These are phyloP conservation scores for Nothophoma quercina DNA, from an alignment of 2,329 filamentous ascomycete genomes.

Conservation along the genomic window DNA sequence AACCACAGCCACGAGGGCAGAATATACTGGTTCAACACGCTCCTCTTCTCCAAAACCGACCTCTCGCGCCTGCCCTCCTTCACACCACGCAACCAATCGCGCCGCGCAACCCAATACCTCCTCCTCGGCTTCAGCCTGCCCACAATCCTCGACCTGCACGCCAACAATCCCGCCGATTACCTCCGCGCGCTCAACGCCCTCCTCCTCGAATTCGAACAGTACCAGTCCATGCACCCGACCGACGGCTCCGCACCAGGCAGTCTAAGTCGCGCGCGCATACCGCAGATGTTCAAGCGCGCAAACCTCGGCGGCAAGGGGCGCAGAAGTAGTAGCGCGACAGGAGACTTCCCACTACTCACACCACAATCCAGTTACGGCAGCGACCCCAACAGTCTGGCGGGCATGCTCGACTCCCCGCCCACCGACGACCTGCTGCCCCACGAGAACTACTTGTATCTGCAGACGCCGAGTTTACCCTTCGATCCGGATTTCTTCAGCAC, in stretches of 20 bases:
- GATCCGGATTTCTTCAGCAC: constrained; percentile 98
- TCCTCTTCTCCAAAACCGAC: constrained; percentile 86
- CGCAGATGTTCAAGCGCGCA: constrained; percentile 59
- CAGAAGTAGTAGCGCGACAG: constrained; percentile 67
- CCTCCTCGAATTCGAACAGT: constrained; percentile 90
- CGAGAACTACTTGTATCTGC: constrained; percentile 85
- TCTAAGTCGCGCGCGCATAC: constrained; percentile 77
- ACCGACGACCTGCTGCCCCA: constrained; percentile 58
- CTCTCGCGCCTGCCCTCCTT: constrained; percentile 85
- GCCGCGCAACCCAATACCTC: constrained; percentile 92
- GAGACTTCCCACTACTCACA: constrained; percentile 43
- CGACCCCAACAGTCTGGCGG: constrained; percentile 26
- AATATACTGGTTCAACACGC: constrained; percentile 98
- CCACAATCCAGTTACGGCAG: constrained; percentile 31
- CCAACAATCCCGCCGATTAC: constrained; percentile 81
- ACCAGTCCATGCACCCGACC: constrained; percentile 84
- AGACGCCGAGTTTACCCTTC: constrained; percentile 93
- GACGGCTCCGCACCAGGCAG: constrained; percentile 73
- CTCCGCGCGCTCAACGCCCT: constrained; percentile 85
- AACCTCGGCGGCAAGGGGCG: constrained; percentile 50
- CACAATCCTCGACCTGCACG: constrained; percentile 86
- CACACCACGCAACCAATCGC: constrained; percentile 80
- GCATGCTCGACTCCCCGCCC: constrained; percentile 40
- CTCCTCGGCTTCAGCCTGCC: constrained; percentile 92
- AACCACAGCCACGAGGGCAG: constrained; percentile 83